Evolutionary conservation across 768 basidiomycete species (phyloP).

Genomic region (Favolaschia claudopus): DNA sequence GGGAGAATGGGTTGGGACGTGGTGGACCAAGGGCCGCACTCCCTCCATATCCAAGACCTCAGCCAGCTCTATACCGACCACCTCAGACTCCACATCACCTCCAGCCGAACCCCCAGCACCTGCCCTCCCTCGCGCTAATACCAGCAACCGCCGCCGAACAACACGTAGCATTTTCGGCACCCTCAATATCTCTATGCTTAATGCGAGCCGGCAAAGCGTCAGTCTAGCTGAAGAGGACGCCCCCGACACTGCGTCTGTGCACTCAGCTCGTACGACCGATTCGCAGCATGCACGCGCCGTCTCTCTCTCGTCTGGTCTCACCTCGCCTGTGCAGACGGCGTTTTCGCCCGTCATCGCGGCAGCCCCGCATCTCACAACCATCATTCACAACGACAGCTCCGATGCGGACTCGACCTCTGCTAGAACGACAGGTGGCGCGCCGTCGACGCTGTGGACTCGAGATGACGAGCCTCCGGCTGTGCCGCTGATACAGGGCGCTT

Average conservation of each 20-base stretch:
- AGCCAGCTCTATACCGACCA: constrained; percentile 29
- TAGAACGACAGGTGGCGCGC: constrained; percentile 26
- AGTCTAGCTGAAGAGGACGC: too few relatives aligned
- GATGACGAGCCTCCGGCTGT: constrained; percentile 34
- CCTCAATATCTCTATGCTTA: constrained; percentile 72
- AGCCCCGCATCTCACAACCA: constrained; percentile 53
- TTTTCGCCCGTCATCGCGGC: constrained; percentile 48
- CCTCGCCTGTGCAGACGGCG: constrained; percentile 49
- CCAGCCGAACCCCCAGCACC: constrained; percentile 29
- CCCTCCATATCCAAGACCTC: constrained; percentile 25
- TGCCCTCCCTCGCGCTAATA: constrained; percentile 12
- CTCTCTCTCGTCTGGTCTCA: constrained; percentile 41
- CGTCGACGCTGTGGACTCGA: constrained; percentile 26
- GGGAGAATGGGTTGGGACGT: constrained; percentile 82
- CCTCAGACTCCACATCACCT: constrained; percentile 13
- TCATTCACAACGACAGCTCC: constrained; percentile 42
- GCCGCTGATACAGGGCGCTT: constrained; percentile 60
- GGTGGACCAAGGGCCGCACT: constrained; percentile 65
- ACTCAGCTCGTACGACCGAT: constrained; percentile 35
- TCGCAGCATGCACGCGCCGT: constrained; percentile 30
- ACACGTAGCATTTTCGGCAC: constrained; percentile 76
- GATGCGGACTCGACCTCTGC: constrained; percentile 33
- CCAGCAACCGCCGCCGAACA: constrained; percentile 47
- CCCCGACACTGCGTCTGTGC: constrained; percentile 47
- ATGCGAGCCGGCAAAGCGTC: constrained; percentile 29